Evolutionary conservation across 371 early-diverging fungal genomes (phyloP).

Genomic region (Entomophthora muscae): DNA sequence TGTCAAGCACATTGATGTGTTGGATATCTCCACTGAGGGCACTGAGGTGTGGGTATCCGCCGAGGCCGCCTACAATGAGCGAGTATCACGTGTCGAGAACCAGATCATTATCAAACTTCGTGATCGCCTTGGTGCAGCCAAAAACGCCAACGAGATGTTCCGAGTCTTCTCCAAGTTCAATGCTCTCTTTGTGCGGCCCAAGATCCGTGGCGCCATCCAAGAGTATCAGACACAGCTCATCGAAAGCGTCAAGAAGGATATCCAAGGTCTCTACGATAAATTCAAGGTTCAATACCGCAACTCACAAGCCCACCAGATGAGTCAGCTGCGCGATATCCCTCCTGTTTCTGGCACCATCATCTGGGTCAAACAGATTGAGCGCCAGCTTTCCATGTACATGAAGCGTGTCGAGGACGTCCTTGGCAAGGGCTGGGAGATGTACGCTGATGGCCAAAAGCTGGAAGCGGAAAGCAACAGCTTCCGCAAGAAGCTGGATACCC

Average conservation of each 20-base stretch:
- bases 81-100: slow-evolving; percentile 88
- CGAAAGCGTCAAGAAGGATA: slow-evolving; percentile 93
- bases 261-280: slow-evolving; percentile 84
- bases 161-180: slow-evolving; percentile 97
- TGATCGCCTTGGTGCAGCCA: slow-evolving; percentile 82
- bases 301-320: slow-evolving; percentile 75
- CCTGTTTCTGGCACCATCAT: slow-evolving; percentile 86
- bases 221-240: slow-evolving; percentile 97
- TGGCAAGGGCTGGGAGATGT: slow-evolving; percentile 93
- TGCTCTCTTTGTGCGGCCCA: slow-evolving; percentile 93
- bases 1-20: slow-evolving; percentile 82
- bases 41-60: slow-evolving; percentile 84
- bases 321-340: slow-evolving; percentile 81
- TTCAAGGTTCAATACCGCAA: slow-evolving; percentile 83
- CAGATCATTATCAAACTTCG: slow-evolving; percentile 88
- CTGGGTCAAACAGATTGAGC: slow-evolving; percentile 97
- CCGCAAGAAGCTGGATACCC: slow-evolving; percentile 83
- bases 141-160: slow-evolving; percentile 98
- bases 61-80: slow-evolving; percentile 84
- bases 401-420: slow-evolving; percentile 93
- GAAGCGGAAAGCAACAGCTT: slow-evolving; percentile 79
- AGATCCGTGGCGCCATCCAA: slow-evolving; percentile 97
- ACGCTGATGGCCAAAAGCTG: slow-evolving; percentile 90
- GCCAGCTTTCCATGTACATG: slow-evolving; percentile 89
- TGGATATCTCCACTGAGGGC: slow-evolving; percentile 89